These are phyloP conservation scores for Camelina laxa DNA, from an alignment of 345 rosid species.

Conservation along the genomic window DNA sequence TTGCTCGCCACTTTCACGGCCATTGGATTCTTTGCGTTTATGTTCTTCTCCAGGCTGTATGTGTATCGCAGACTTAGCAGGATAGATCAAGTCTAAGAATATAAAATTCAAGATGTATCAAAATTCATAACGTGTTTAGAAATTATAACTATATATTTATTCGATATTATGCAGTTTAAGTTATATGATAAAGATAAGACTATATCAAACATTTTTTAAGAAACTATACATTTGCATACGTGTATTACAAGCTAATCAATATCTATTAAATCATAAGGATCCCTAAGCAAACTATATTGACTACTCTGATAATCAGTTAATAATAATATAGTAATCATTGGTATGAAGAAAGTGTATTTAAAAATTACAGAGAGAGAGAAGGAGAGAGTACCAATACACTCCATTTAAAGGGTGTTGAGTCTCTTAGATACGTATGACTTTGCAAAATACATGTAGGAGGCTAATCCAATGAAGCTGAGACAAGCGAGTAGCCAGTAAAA, in stretches of 20 bases:
- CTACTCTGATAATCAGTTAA: not conserved
- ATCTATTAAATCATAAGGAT: not conserved
- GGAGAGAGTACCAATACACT: constrained; percentile 16
- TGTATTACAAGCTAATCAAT: constrained; percentile 13
- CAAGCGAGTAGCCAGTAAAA: constrained; percentile 63
- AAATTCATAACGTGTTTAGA: not conserved
- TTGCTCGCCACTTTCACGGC: constrained; percentile 60
- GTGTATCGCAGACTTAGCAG: constrained; percentile 47
- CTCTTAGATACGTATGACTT: constrained; percentile 52
- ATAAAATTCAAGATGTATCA: not conserved
- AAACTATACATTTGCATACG: not conserved
- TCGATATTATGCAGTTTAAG: not conserved
- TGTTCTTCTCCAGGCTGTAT: constrained; percentile 52
- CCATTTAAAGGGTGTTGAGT: constrained; percentile 10
- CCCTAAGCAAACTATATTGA: not conserved
- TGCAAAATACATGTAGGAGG: constrained; percentile 48
- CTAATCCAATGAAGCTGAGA: constrained; percentile 50
- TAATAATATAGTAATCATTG: not conserved
- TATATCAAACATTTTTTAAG: no score
- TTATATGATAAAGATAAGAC: no score
- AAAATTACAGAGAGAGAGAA: not conserved
- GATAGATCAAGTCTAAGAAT: constrained; percentile 30
- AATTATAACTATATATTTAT: not conserved
- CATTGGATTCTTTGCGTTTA: constrained; percentile 43
- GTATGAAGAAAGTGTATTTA: not conserved